Evolutionary conservation across 2,329 filamentous ascomycete genomes (phyloP), one percentile per base, ranked within the genome.

Genomic region (Nakataea oryzae): DNA sequence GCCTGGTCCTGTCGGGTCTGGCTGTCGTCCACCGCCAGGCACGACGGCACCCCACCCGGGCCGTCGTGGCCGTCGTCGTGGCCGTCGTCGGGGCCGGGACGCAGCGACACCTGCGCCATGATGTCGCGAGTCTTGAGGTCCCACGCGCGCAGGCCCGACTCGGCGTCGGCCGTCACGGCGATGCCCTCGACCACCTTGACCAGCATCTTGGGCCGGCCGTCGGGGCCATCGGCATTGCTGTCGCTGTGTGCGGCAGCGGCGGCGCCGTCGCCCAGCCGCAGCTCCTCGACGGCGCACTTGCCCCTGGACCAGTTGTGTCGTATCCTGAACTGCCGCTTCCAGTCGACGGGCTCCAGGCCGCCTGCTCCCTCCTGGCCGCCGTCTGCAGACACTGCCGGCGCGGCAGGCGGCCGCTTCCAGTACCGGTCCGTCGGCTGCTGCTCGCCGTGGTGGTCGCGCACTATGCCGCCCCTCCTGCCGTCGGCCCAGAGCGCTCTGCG

Each of bases 241-340:
- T 21, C 17, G n/a, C n/a, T n/a, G n/a, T n/a, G n/a, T n/a, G n/a
- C n/a, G n/a, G n/a, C n/a, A 3, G 34, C 34, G 65, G 50, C n/a
- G 62, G 64, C 54, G 58, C 64, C n/a, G 9, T 69, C 68, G 24
- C 63, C 58, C 34, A 76, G 61, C 80, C 76, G 80, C 32, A 97
- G 83, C 73, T 96, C 90, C 47, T 89, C 86, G 14, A 96, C 85
- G 50, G 85, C 88, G 69, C 91, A 96, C 67, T 84, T 86, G 0
- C 93, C 95, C 65, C 82, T 85, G 1, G 89, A 84, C 95, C 95
- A 97, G 75, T 97, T 97, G 71, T 96, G 89, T 57, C 90, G 83
- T 59, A 97, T 79, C 69, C 88, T 91, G 74, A 96, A 97, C 69
- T 95, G 89, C 64, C 84, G 83, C 77, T 96, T 96, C 93, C 93